These are phyloP conservation scores for Petunia secreta DNA, from an alignment of 257 asterid genomes.

Conservation along the genomic window DNA sequence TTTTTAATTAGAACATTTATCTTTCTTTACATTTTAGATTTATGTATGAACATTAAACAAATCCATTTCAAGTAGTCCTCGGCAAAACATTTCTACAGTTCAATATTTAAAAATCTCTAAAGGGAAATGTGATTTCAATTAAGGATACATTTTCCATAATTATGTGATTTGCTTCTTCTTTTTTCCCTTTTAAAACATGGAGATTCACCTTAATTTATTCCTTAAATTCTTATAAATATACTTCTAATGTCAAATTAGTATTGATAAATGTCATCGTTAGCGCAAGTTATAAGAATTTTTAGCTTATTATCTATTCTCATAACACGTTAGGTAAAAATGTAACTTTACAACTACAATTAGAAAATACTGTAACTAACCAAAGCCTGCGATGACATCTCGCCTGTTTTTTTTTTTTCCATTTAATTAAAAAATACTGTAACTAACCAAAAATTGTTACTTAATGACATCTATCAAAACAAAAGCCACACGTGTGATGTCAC, in stretches of 20 bases:
- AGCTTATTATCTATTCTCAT: neutral
- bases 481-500: slow-evolving; percentile 11
- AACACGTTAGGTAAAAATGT: no score
- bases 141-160: neutral
- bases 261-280: no score
- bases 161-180: neutral
- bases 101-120: no score
- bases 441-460: neutral
- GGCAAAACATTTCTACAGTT: neutral
- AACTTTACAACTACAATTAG: neutral
- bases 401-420: no score
- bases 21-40: neutral
- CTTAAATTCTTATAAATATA: neutral
- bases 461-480: neutral
- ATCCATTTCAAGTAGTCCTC: neutral
- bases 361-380: neutral
- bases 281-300: neutral
- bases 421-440: neutral
- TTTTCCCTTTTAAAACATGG: neutral
- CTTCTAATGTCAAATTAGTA: no score
- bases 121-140: no score
- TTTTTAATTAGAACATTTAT: neutral
- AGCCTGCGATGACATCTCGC: no score
- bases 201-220: neutral
- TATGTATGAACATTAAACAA: neutral